Conservation (phyloP, 768 basidiomycete species). For the Dendrothele bispora region DNA sequence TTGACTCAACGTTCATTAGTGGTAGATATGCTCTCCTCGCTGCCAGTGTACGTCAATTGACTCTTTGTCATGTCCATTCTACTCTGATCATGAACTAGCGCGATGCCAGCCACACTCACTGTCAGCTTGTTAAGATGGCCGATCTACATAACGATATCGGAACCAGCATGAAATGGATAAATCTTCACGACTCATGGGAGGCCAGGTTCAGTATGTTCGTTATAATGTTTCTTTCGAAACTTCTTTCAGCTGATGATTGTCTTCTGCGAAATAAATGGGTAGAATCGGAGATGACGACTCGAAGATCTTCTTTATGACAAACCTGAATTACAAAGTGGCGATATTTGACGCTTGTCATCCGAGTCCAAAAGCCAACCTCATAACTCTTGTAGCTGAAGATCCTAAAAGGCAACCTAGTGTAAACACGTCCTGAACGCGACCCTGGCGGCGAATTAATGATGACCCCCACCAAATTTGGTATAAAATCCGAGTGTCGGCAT, state of each 20-base stretch:
- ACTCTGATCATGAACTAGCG: background rate
- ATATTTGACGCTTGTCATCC: background rate
- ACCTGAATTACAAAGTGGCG: constrained; percentile 2
- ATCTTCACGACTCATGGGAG: constrained; percentile 1
- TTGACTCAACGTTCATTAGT: background rate
- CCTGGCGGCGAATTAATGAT: too few species aligned
- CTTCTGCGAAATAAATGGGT: too few species aligned
- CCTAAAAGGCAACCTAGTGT: too few species aligned
- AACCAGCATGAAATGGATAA: background rate
- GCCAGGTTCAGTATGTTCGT: constrained; percentile 2
- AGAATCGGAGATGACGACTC: constrained; percentile 4
- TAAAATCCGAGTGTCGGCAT: too few species aligned
- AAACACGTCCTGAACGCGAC: too few species aligned
- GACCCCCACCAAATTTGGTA: too few species aligned
- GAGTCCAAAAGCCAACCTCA: background rate
- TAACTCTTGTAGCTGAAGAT: constrained; percentile 1
- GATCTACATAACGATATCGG: background rate
- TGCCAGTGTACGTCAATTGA: background rate
- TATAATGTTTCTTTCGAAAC: too few species aligned
- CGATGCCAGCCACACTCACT: constrained; percentile 4
- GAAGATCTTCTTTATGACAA: constrained; percentile 2
- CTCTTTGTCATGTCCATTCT: background rate
- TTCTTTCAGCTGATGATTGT: background rate
- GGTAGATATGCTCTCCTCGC: constrained; percentile 2
- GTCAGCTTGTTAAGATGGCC: constrained; percentile 1